Conservation (phyloP, 2,329 filamentous ascomycete species). For the Aspergillus neoniger region DNA sequence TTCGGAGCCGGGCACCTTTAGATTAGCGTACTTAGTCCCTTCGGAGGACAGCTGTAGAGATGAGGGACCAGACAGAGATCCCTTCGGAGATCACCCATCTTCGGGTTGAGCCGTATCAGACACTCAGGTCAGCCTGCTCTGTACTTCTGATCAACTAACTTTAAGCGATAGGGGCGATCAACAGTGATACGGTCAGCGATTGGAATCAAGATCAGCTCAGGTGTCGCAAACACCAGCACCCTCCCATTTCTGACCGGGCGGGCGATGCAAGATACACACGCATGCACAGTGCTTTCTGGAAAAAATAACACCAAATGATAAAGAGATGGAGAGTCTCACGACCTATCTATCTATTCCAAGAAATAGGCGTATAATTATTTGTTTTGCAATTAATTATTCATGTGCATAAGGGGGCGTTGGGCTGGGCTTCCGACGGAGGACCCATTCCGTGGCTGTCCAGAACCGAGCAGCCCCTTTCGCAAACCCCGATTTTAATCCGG, state of each 20-base stretch:
- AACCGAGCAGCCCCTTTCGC: background rate
- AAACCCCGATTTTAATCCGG: background rate
- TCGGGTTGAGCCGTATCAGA: background rate
- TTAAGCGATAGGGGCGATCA: constrained; percentile 1
- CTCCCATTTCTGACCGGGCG: background rate
- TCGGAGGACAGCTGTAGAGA: background rate
- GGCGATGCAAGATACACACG: background rate
- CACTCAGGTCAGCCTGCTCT: background rate
- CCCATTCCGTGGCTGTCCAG: background rate
- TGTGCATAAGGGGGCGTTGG: background rate
- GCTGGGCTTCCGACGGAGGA: constrained; percentile 1
- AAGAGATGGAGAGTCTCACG: background rate
- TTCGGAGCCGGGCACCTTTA: background rate
- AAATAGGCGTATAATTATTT: background rate
- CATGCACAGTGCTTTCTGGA: background rate
- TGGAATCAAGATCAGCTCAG: background rate
- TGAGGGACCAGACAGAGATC: background rate
- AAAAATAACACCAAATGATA: background rate
- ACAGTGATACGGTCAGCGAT: background rate
- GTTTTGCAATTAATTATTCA: background rate
- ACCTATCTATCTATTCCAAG: background rate
- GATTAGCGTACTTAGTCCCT: background rate
- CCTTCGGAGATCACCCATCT: background rate
- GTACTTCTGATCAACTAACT: background rate
- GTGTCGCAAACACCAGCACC: background rate